phyloP scores from a whole-genome alignment of 192 early-diverging fungal genomes.

The Podila minutissima region DNA sequence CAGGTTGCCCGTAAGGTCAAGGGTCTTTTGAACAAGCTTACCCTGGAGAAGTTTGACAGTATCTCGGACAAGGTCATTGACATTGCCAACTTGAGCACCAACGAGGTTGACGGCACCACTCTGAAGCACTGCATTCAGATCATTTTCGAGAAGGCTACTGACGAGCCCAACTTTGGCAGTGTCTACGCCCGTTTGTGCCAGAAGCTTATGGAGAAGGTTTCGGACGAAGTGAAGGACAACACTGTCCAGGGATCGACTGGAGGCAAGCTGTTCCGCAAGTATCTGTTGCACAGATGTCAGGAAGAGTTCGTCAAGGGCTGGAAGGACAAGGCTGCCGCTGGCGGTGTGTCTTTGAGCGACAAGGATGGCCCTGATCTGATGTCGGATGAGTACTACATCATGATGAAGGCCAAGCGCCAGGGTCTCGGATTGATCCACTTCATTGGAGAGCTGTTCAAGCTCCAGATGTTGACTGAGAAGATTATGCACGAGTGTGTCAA shows the following conservation, averaged over 20 bases:
- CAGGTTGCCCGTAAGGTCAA: conserved; percentile 83
- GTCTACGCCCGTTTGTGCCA: conserved; percentile 93
- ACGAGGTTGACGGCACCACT: conserved; percentile 74
- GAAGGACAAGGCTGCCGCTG: conserved; percentile 81
- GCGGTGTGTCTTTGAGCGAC: conserved; percentile 57
- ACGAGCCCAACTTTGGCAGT: conserved; percentile 88
- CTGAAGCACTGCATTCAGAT: conserved; percentile 85
- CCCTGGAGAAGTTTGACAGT: conserved; percentile 94
- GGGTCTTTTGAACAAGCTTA: conserved; percentile 97
- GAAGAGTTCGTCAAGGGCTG: conserved; percentile 92
- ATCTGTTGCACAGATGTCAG: conserved; percentile 94
- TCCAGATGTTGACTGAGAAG: conserved; percentile 89
- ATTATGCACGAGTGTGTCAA: conserved; percentile 96
- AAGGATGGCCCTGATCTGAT: conserved; percentile 73
- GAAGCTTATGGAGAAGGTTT: conserved; percentile 76
- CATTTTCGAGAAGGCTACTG: conserved; percentile 95
- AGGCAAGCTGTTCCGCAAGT: conserved; percentile 86
- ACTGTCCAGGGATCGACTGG: conserved; percentile 68
- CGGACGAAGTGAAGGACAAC: conserved; percentile 66
- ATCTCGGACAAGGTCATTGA: conserved; percentile 87
- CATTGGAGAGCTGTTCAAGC: conserved; percentile 96
- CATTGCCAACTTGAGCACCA: conserved; percentile 76
- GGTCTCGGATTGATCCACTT: conserved; percentile 94
- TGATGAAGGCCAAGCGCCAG: conserved; percentile 92
- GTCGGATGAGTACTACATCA: conserved; percentile 84